Evolutionary conservation across 192 early-diverging fungal genomes (phyloP), one percentile per base, ranked within the genome.

Genomic region (Umbelopsis ramanniana): DNA sequence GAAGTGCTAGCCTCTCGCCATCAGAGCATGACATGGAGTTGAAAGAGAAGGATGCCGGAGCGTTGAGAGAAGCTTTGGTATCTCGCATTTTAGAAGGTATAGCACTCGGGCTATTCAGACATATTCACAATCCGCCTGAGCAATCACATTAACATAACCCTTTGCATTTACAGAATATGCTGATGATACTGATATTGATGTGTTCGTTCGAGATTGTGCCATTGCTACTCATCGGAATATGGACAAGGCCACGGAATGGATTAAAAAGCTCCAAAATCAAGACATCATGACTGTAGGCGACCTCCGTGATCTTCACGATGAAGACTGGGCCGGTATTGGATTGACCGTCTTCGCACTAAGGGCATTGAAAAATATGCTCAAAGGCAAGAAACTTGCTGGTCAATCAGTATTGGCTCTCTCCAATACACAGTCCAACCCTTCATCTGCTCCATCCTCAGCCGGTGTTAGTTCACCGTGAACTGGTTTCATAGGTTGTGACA

Each of bases 261-360:
- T 87, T 2, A 75, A 80, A 6, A 89, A 87, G 69, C 83, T 94
- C 26, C 87, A 93, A 70, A 80, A 82, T 26, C 91, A 94, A 79
- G 92, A 94, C 72, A 86, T 94, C 47, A 89, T 92, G 90, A 92
- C 90, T 0, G 88, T 94, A 24, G 92, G 91, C 5, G 91, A 94
- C 68, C 69, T 94, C 52, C 85, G 88, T 37, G 89, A 90, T 71
- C 68, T 94, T 17, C 86, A 88, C 66, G 90, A 93, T 38, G 88
- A 90, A 63, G 92, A 93, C 74, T 93, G 92, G 92, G 79, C 77
- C 0, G 90, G 87, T 4, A 84, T 88, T 54, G 85, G 84, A 21
- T 69, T 88, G 4, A 88, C 86, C 9, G 86, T 88, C 6, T 88
- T 86, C 83, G 86, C 86, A 2, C 73, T 82, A 6, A 70, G 86